These are phyloP conservation scores for Mayamaea pseudoterrestris DNA, from an alignment of 108 stramenopile genomes.

Conservation along the genomic window DNA sequence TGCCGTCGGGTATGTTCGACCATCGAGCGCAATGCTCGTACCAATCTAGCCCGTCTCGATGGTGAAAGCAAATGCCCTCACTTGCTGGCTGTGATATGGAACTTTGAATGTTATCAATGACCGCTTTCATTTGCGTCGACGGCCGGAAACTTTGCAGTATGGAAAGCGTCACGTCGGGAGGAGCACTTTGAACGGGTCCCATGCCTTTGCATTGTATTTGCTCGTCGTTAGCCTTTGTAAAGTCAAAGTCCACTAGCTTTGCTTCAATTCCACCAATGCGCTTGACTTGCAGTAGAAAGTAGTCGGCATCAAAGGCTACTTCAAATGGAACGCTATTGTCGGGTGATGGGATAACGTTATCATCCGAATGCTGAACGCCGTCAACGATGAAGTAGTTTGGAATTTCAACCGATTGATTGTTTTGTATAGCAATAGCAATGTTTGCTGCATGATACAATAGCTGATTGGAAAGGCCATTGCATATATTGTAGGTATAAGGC, in stretches of 20 bases:
- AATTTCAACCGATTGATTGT: neutral
- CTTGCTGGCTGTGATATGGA: neutral
- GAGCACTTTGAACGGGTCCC: neutral
- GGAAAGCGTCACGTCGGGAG: neutral
- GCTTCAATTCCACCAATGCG: too few relatives aligned
- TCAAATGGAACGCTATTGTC: neutral
- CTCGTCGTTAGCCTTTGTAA: too few relatives aligned
- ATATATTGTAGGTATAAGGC: slow-evolving; percentile 6
- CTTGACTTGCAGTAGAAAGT: too few relatives aligned
- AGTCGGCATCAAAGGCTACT: neutral
- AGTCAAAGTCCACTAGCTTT: too few relatives aligned
- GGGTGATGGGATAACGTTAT: neutral
- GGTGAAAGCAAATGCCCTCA: slow-evolving; percentile 11
- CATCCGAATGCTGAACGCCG: neutral
- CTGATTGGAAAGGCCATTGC: slow-evolving; percentile 4
- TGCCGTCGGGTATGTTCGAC: neutral
- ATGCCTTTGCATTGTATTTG: slow-evolving; percentile 5
- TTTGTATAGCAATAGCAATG: neutral
- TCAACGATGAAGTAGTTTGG: slow-evolving; percentile 9
- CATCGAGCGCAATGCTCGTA: slow-evolving; percentile 7
- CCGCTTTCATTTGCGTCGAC: neutral
- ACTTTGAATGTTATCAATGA: neutral
- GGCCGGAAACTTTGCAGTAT: slow-evolving; percentile 1
- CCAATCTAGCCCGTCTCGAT: slow-evolving; percentile 9
- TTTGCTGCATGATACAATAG: neutral